These are phyloP conservation scores for Tarenaya hassleriana DNA, from an alignment of 345 rosid genomes.

Conservation along the genomic window DNA sequence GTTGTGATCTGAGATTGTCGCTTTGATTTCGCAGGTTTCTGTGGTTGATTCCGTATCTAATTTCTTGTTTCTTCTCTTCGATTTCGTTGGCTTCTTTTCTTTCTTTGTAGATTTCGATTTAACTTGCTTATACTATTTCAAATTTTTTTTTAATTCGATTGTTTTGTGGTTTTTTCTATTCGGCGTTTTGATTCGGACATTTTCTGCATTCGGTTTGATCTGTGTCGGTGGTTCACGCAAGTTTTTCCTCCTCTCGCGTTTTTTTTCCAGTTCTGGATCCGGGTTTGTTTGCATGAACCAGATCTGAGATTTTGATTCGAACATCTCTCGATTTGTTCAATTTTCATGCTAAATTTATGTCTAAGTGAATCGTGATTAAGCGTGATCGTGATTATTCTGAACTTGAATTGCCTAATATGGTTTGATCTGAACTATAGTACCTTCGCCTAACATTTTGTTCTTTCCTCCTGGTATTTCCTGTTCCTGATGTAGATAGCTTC, in stretches of 20 bases:
- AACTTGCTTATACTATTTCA: no score
- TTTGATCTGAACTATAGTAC: background rate
- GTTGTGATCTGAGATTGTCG: no score
- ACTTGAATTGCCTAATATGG: background rate
- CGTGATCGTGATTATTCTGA: background rate
- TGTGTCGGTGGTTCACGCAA: background rate
- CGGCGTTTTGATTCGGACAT: no score
- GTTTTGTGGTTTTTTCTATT: no score
- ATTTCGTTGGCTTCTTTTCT: no score
- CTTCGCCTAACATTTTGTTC: background rate
- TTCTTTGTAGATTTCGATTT: no score
- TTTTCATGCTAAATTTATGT: background rate
- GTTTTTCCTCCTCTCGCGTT: background rate
- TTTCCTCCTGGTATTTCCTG: background rate
- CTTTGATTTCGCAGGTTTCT: background rate
- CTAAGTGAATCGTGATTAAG: background rate
- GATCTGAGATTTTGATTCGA: background rate
- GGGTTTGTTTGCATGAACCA: background rate
- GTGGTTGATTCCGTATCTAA: background rate
- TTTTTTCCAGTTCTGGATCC: background rate
- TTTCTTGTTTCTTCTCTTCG: background rate
- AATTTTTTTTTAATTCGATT: no score
- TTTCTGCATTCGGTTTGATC: background rate
- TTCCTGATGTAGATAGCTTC: background rate
- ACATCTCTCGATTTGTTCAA: background rate